These are phyloP conservation scores for Thalassiosira livingstoniorum DNA, from an alignment of 352 stramenopile genomes.

Conservation along the genomic window DNA sequence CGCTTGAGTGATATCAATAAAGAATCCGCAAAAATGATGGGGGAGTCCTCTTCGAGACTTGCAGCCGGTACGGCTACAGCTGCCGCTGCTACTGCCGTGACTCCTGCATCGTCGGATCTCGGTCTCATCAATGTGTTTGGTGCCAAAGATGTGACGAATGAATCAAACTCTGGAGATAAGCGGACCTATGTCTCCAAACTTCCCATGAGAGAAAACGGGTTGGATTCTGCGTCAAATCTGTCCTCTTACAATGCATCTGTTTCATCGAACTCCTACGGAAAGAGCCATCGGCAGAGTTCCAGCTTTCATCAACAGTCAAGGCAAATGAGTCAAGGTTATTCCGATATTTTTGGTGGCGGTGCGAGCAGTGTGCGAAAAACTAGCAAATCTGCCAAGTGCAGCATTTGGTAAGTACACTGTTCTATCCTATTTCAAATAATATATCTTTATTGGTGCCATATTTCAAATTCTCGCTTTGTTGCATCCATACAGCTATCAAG, in stretches of 20 bases:
- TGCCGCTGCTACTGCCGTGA: no score
- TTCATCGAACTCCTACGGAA: slow-evolving; percentile 10
- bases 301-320: not conserved
- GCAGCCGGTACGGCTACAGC: no score
- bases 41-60: not conserved
- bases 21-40: slow-evolving; percentile 3
- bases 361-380: not conserved
- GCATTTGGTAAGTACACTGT: not conserved
- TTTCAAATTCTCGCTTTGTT: slow-evolving; percentile 42
- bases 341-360: no score
- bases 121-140: slow-evolving; percentile 58
- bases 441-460: not conserved
- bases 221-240: slow-evolving; percentile 23
- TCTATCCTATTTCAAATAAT: slow-evolving; percentile 4
- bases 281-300: not conserved
- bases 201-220: slow-evolving; percentile 31
- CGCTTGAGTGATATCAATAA: slow-evolving; percentile 39
- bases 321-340: no score
- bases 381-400: not conserved
- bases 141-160: slow-evolving; percentile 13
- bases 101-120: slow-evolving; percentile 25
- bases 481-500: slow-evolving; percentile 20
- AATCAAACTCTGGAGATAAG: slow-evolving; percentile 30
- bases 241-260: slow-evolving; percentile 29
- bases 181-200: slow-evolving; percentile 44